Percentiles rank a stretch among this genome's conserved stretches.
Evolutionary conservation across 805 yeast genomes (phyloP).

Genomic region (Cephaloascus fragrans): DNA sequence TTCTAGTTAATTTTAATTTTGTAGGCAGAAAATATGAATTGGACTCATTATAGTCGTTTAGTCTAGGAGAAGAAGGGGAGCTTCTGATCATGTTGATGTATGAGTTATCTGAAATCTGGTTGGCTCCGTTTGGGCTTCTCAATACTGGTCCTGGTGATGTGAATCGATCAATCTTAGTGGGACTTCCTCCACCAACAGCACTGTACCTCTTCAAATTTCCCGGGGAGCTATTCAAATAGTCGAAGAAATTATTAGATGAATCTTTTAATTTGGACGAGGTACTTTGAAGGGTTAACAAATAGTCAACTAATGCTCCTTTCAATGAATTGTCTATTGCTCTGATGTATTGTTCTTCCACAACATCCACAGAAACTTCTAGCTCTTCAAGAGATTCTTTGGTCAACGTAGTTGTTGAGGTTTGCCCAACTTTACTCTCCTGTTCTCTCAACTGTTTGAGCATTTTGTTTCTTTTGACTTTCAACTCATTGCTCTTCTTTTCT

Average conservation of each 20-base stretch:
- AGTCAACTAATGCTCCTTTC: conserved; percentile 35
- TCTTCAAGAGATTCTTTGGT: conserved; percentile 44
- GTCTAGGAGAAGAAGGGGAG: not conserved
- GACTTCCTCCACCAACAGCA: not conserved
- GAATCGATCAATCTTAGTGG: not conserved
- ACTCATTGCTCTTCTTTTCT: conserved; percentile 35
- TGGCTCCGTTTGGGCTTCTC: not conserved
- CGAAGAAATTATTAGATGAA: conserved; percentile 17
- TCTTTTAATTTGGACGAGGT: conserved; percentile 14
- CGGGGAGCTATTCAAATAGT: conserved; percentile 7
- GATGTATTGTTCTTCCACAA: conserved; percentile 40
- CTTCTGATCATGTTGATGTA: not conserved
- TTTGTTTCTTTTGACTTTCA: conserved; percentile 23
- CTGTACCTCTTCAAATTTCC: not conserved
- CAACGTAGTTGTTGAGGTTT: conserved; percentile 30
- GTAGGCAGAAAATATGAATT: not conserved
- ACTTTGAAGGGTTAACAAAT: conserved; percentile 21
- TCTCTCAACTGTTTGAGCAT: conserved; percentile 27
- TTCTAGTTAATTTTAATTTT: too few relatives aligned
- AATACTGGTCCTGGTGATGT: not conserved
- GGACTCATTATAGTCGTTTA: not conserved
- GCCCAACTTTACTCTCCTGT: conserved; percentile 36
- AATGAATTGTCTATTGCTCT: conserved; percentile 36
- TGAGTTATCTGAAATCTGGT: not conserved
- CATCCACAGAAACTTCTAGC: conserved; percentile 36